A percentile compares a stretch with the other conserved stretches of the same genome.
Conservation (phyloP, 192 early-diverging fungal species). For the Dispira simplex region DNA sequence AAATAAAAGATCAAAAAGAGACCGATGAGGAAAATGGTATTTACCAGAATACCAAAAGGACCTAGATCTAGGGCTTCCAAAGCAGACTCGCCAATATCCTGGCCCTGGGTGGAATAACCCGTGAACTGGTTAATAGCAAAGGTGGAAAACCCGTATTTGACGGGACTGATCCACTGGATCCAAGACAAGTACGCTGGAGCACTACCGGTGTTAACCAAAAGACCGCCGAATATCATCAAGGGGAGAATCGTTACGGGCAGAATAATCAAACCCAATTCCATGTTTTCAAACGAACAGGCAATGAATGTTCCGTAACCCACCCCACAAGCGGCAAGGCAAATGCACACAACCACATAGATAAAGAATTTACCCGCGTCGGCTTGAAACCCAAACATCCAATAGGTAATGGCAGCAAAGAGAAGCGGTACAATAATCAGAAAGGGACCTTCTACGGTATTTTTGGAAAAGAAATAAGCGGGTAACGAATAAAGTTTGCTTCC, state of each 20-base stretch:
- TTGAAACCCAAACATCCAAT: conserved; percentile 38
- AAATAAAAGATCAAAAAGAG: conserved; percentile 16
- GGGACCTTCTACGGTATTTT: conserved; percentile 38
- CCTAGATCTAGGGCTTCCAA: conserved; percentile 19
- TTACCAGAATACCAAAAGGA: conserved; percentile 21
- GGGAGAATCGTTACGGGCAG: conserved; percentile 35
- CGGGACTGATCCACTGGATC: conserved; percentile 32
- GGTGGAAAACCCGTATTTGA: conserved; percentile 39
- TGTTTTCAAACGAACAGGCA: conserved; percentile 26
- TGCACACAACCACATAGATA: conserved; percentile 19
- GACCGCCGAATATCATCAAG: conserved; percentile 35
- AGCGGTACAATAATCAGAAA: conserved; percentile 29
- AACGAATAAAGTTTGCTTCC: conserved; percentile 36
- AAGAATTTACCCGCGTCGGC: conserved; percentile 24
- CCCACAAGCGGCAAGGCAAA: conserved; percentile 26
- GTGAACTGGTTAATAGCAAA: conserved; percentile 29
- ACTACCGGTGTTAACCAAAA: conserved; percentile 40
- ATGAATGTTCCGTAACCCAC: conserved; percentile 33
- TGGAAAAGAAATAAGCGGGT: conserved; percentile 34
- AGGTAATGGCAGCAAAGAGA: conserved; percentile 25
- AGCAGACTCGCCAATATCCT: conserved; percentile 21
- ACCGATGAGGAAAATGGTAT: conserved; percentile 18
- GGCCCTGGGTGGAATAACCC: conserved; percentile 20
- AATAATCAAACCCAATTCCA: conserved; percentile 26
- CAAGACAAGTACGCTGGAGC: conserved; percentile 36